Percentiles rank a stretch among this genome's conserved stretches.
These are phyloP conservation scores for Ailanthus altissimus DNA, from an alignment of 345 rosid genomes.

Conservation along the genomic window DNA sequence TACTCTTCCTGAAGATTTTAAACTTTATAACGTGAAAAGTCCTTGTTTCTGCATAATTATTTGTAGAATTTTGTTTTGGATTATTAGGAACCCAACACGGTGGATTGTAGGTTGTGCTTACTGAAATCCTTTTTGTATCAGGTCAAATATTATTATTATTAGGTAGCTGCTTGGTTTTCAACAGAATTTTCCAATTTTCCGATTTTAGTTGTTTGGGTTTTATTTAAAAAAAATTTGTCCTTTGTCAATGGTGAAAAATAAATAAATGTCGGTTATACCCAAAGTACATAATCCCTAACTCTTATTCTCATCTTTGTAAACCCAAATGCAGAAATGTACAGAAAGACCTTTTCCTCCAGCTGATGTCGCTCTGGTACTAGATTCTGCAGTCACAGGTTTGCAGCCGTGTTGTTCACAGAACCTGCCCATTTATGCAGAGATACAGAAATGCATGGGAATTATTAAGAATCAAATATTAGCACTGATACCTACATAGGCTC, in stretches of 20 bases:
- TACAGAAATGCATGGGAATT: slow-evolving; percentile 88
- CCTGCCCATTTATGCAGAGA: slow-evolving; percentile 75
- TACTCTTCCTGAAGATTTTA: background rate
- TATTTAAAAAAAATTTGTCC: background rate
- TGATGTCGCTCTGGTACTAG: slow-evolving; percentile 75
- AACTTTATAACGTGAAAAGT: background rate
- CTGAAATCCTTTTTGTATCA: background rate
- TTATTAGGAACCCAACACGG: background rate
- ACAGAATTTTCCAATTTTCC: background rate
- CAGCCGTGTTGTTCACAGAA: slow-evolving; percentile 78
- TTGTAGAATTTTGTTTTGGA: background rate
- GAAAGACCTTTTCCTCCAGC: slow-evolving; percentile 82
- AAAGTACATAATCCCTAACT: background rate
- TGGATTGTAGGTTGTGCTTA: background rate
- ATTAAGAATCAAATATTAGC: slow-evolving; percentile 71
- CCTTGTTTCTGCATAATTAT: too few relatives aligned
- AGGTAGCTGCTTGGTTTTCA: background rate
- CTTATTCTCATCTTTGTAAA: background rate
- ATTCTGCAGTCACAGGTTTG: slow-evolving; percentile 70
- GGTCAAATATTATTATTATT: too few relatives aligned
- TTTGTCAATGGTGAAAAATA: background rate
- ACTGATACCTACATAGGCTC: slow-evolving; percentile 48
- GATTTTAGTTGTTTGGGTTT: background rate
- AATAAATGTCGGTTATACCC: background rate
- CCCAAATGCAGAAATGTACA: slow-evolving; percentile 72